A percentile compares a stretch with the other conserved stretches of the same genome.
These are phyloP conservation scores for Volutella citrinella DNA, from an alignment of 2,329 filamentous ascomycete species.

Conservation along the genomic window DNA sequence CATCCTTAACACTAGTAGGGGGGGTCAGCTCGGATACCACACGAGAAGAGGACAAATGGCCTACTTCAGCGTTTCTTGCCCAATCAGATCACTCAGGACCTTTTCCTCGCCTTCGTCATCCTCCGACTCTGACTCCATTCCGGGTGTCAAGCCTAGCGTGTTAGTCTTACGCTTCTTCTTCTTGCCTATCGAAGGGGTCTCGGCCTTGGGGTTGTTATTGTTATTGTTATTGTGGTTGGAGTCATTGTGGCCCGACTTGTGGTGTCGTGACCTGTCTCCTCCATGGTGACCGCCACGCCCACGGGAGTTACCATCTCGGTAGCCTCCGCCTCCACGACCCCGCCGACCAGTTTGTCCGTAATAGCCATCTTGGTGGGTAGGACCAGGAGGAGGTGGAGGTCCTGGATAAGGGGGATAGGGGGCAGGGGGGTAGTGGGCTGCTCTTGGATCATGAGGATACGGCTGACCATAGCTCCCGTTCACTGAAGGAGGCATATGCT, in stretches of 20 bases:
- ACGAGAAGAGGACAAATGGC: conserved; percentile 23
- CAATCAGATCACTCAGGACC: conserved; percentile 53
- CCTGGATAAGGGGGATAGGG: conserved; percentile 40
- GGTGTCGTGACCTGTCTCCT: conserved; percentile 43
- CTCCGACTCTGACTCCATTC: conserved; percentile 60
- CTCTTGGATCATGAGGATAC: conserved; percentile 39
- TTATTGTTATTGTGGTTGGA: too few species aligned
- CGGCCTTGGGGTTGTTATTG: conserved; percentile 28
- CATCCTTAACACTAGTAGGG: conserved; percentile 60
- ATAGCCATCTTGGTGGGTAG: conserved; percentile 32
- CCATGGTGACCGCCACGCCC: conserved; percentile 38
- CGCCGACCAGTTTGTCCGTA: conserved; percentile 33
- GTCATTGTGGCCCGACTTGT: conserved; percentile 36
- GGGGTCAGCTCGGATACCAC: conserved; percentile 9
- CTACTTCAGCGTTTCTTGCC: conserved; percentile 54
- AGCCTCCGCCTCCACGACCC: conserved; percentile 33
- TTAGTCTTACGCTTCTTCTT: conserved; percentile 73
- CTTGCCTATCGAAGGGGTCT: conserved; percentile 50
- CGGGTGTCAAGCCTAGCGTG: conserved; percentile 68
- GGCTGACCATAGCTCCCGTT: conserved; percentile 37
- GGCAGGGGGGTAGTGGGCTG: conserved; percentile 28
- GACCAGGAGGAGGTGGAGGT: conserved; percentile 35
- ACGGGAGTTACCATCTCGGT: conserved; percentile 36
- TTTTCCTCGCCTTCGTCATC: conserved; percentile 72
- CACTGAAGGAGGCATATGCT: conserved; percentile 33